These are phyloP conservation scores for Euphorbia lathyris DNA, from an alignment of 345 rosid genomes.

Conservation along the genomic window DNA sequence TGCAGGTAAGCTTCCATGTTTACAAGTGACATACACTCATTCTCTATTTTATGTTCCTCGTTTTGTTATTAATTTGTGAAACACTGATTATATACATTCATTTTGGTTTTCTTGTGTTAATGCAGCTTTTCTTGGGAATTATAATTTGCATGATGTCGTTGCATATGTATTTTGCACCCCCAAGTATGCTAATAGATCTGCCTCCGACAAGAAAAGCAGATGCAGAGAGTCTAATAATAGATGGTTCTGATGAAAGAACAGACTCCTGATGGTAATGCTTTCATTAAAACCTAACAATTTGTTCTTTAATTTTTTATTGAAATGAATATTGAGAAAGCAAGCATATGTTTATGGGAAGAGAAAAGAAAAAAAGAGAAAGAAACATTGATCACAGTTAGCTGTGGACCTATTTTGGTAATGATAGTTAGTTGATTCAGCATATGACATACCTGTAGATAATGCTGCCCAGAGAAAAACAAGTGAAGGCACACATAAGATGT, in stretches of 20 bases:
- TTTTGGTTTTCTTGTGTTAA: constrained; percentile 3
- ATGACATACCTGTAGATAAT: neutral
- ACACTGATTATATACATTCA: neutral
- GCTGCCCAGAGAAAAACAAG: neutral
- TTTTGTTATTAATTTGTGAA: neutral
- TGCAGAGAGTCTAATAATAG: constrained; percentile 60
- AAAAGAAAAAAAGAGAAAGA: neutral
- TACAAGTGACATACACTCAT: neutral
- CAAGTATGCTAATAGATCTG: constrained; percentile 58
- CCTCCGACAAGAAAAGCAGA: constrained; percentile 43
- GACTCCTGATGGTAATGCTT: constrained; percentile 42
- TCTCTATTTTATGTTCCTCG: too few relatives aligned
- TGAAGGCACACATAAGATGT: neutral
- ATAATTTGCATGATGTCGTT: constrained; percentile 92
- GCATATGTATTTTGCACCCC: constrained; percentile 91
- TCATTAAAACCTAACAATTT: neutral
- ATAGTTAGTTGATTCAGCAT: neutral
- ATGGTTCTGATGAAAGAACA: constrained; percentile 50
- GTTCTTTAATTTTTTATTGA: neutral
- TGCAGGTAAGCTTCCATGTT: constrained; percentile 43
- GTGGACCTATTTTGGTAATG: neutral
- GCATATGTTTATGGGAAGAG: neutral
- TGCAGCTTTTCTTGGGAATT: constrained; percentile 94
- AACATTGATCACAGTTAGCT: neutral
- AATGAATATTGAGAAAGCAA: neutral